Evolutionary conservation across 441 rosid species (phyloP), one percentile per base, ranked within the genome.

Genomic region (Codiaeum variegatum): DNA sequence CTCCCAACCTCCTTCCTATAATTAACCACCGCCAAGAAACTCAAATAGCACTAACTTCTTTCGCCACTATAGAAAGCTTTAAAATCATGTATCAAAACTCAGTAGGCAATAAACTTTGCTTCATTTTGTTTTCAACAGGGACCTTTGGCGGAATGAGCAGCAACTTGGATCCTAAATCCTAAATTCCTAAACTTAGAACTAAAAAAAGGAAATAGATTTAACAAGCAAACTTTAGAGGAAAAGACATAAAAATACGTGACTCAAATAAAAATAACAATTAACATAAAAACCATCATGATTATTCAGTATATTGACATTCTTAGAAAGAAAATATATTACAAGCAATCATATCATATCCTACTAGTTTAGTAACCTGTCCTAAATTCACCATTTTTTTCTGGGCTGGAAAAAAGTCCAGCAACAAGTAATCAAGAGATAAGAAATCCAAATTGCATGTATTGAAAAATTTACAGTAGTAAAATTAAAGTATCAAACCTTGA

Each of bases 401-500:
- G 46, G 28, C 15, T 31, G 73, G 44, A 49, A 70, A 12, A 12
- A 70, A 67, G 42, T 64, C 44, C 71, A 47, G 63, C 72, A 70
- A 56, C 72, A 70, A 56, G 73, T 16, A 67, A 73, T 49, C 44
- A 65, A 62, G 73, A 66, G 40, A 69, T 29, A 13, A n/a, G 19
- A 59, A 81, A 34, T 28, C 66, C 64, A 54, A 42, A 71, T 4
- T 12, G 52, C 70, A 71, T 52, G 4, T 31, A 47, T n/a, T 23
- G 1, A 5, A 38, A 18, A 63, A 34, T 76, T 36, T 65, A 78
- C 79, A 67, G 12, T 32, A 31, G 51, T 3, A 80, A 80, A 67
- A 70, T 84, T 78, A 90, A 59, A 90, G 90, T 78, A 90, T 76
- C 85, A 88, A 77, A 67, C 90, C 94, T 73, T 75, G 82, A 3